Percentiles rank a stretch among this genome's conserved stretches.
phyloP scores from a whole-genome alignment of 2,329 filamentous ascomycete species.

The Chaetomium strumarium region DNA sequence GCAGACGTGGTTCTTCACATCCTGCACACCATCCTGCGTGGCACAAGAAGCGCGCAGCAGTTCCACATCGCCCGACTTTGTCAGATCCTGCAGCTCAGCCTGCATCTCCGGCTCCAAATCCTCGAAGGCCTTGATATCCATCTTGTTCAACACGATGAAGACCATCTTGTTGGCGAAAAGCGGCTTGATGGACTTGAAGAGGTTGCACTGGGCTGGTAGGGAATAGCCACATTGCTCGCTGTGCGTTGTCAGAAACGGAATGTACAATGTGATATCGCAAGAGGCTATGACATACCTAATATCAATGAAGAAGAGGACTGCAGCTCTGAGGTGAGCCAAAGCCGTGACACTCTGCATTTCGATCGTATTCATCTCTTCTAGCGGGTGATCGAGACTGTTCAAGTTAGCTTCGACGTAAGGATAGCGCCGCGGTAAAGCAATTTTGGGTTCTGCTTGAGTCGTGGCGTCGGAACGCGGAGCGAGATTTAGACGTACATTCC shows the following conservation, averaged over 20 bases:
- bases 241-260: not conserved
- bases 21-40: slow-evolving; percentile 87
- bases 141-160: slow-evolving; percentile 97
- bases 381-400: slow-evolving; percentile 70
- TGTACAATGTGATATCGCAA: not conserved
- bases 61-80: slow-evolving; percentile 86
- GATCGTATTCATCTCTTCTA: slow-evolving; percentile 99
- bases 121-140: slow-evolving; percentile 82
- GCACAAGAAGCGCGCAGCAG: slow-evolving; percentile 91
- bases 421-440: not conserved
- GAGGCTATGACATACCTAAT: slow-evolving; percentile 15
- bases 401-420: not conserved
- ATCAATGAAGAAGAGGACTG: slow-evolving; percentile 56
- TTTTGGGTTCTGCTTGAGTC: not conserved
- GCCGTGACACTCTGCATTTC: slow-evolving; percentile 99
- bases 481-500: slow-evolving; percentile 56
- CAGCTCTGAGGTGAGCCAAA: slow-evolving; percentile 91
- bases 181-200: slow-evolving; percentile 95
- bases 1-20: slow-evolving; percentile 91
- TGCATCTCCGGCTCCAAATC: slow-evolving; percentile 77
- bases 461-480: not conserved
- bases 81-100: slow-evolving; percentile 68
- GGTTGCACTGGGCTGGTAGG: slow-evolving; percentile 82
- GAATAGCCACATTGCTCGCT: slow-evolving; percentile 96
- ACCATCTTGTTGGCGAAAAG: slow-evolving; percentile 97